Percentiles rank a stretch among this genome's conserved stretches.
Evolutionary conservation across 257 asterid species (phyloP).

Genomic region (Solanum chaucha): DNA sequence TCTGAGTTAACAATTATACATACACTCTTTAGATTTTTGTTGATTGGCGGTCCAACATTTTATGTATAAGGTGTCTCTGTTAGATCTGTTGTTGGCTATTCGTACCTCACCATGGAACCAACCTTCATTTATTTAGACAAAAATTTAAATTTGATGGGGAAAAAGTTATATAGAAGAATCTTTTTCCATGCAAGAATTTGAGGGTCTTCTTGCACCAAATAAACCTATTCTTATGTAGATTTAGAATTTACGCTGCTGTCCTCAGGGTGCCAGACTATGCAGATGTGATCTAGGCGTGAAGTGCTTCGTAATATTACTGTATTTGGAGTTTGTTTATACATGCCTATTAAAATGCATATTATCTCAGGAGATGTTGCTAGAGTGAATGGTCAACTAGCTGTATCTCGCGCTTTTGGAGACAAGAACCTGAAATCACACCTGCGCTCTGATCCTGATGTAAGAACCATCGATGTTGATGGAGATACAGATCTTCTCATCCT

Average conservation of each 20-base stretch:
- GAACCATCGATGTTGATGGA: constrained; percentile 33
- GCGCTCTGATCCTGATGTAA: constrained; percentile 72
- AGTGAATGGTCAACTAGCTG: constrained; percentile 86
- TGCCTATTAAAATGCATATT: constrained; percentile 1
- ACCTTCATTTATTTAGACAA: background rate
- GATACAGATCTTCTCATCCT: constrained; percentile 71
- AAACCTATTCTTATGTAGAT: background rate
- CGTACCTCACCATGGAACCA: background rate
- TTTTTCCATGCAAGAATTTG: background rate
- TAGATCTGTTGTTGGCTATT: background rate
- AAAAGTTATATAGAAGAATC: background rate
- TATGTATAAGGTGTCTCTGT: background rate
- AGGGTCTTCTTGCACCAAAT: background rate
- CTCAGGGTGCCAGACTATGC: background rate
- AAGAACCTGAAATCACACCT: constrained; percentile 76
- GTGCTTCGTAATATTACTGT: background rate
- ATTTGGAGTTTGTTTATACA: background rate
- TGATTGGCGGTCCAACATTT: background rate
- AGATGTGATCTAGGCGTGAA: background rate
- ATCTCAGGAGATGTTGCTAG: constrained; percentile 87
- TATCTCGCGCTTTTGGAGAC: constrained; percentile 91
- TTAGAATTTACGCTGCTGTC: background rate
- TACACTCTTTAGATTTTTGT: background rate
- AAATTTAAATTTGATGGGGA: background rate
- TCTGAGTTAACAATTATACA: background rate